These are phyloP conservation scores for Hypoxylon intermedium DNA, from an alignment of 495 filamentous ascomycete species.

Conservation along the genomic window DNA sequence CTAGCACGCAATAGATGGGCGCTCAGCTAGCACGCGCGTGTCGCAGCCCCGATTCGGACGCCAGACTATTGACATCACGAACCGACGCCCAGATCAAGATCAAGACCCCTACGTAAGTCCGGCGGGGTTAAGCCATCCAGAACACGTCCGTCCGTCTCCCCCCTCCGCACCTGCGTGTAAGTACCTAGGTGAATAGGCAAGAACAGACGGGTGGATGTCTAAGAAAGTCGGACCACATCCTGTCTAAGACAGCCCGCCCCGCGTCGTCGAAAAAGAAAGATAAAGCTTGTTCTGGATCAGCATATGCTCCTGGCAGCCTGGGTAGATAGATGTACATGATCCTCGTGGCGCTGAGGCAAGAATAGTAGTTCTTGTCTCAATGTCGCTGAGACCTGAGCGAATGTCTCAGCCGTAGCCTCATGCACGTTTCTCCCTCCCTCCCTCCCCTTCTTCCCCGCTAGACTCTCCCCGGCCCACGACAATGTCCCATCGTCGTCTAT, in stretches of 20 bases:
- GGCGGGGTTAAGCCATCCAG: background rate
- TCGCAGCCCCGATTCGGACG: conserved; percentile 18
- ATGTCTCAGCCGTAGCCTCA: background rate
- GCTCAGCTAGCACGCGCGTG: conserved; percentile 18
- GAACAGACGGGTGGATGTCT: conserved; percentile 11
- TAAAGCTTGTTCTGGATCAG: conserved; percentile 7
- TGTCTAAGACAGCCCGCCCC: conserved; percentile 3
- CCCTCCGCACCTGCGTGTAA: background rate
- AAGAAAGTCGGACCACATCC: background rate
- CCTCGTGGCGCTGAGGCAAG: conserved; percentile 7
- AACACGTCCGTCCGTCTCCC: background rate
- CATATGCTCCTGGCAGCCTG: no score
- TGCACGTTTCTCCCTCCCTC: conserved; percentile 1
- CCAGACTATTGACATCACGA: conserved; percentile 6
- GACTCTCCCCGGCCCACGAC: background rate
- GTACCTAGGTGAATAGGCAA: background rate
- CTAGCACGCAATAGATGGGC: background rate
- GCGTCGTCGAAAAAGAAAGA: background rate
- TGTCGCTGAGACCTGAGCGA: no score
- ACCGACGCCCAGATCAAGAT: background rate
- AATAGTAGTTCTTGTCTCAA: conserved; percentile 2
- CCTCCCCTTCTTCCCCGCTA: background rate
- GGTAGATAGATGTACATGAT: no score
- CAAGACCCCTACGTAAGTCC: background rate
- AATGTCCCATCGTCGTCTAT: background rate